phyloP scores from a whole-genome alignment of 2,329 filamentous ascomycete species.

The Teratosphaeria destructans region DNA sequence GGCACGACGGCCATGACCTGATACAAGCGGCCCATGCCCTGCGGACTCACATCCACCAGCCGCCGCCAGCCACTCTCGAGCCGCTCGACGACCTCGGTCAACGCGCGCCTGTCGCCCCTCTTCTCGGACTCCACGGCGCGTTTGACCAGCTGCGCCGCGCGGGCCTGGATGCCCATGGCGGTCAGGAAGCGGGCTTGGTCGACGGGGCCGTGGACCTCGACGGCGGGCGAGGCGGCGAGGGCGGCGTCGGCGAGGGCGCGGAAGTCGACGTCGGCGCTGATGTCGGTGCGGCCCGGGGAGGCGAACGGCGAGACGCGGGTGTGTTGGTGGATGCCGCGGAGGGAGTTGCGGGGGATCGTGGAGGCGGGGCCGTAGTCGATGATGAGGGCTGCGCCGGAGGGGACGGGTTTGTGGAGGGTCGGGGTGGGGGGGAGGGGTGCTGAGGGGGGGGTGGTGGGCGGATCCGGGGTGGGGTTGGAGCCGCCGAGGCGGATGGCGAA shows the following conservation, averaged over 20 bases:
- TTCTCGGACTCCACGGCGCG: slow-evolving; percentile 26
- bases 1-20: slow-evolving; percentile 88
- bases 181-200: slow-evolving; percentile 72
- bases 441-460: not conserved
- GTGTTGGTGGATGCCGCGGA: slow-evolving; percentile 79
- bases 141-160: slow-evolving; percentile 57
- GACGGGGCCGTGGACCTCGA: slow-evolving; percentile 89
- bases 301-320: slow-evolving; percentile 66
- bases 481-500: slow-evolving; percentile 81
- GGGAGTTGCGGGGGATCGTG: slow-evolving; percentile 74
- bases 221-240: slow-evolving; percentile 59
- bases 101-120: slow-evolving; percentile 26
- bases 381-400: slow-evolving; percentile 83
- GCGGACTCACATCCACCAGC: slow-evolving; percentile 69
- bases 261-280: slow-evolving; percentile 92
- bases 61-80: slow-evolving; percentile 69
- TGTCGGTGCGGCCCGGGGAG: slow-evolving; percentile 70
- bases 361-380: slow-evolving; percentile 82
- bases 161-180: slow-evolving; percentile 71
- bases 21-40: slow-evolving; percentile 90
- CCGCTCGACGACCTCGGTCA: slow-evolving; percentile 44
- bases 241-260: slow-evolving; percentile 74
- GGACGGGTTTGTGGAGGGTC: slow-evolving; percentile 42
- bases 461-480: slow-evolving; percentile 17
- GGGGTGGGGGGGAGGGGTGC: not conserved